These are phyloP conservation scores for Setaria viridis DNA, from an alignment of 202 grass and related monocot genomes.

Conservation along the genomic window DNA sequence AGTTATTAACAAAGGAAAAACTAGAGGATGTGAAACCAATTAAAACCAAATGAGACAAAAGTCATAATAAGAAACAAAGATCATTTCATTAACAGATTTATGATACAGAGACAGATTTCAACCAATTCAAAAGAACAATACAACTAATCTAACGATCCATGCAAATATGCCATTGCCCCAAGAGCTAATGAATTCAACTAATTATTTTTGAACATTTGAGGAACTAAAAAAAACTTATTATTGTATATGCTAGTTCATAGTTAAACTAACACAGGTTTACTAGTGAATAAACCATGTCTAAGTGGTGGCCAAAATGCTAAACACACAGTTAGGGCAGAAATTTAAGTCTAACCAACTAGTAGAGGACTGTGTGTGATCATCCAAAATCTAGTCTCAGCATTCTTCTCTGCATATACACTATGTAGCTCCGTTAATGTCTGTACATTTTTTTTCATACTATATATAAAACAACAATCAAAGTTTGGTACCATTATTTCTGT, in stretches of 20 bases:
- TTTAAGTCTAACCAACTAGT: neutral
- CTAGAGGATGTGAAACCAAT: neutral
- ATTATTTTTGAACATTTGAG: neutral
- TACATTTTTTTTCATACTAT: neutral
- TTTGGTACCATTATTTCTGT: constrained; percentile 4
- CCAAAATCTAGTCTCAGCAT: neutral
- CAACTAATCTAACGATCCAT: neutral
- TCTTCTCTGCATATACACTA: neutral
- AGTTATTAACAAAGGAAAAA: constrained; percentile 20
- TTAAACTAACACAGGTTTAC: neutral
- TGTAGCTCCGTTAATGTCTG: neutral
- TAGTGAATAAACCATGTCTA: neutral
- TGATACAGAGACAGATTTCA: neutral
- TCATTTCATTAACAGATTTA: constrained; percentile 11
- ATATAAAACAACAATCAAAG: neutral
- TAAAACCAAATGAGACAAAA: neutral
- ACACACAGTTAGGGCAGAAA: neutral
- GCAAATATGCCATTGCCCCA: neutral
- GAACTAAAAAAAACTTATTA: neutral
- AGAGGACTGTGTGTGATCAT: neutral
- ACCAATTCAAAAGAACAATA: neutral
- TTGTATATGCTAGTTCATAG: constrained; percentile 15
- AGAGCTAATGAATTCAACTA: neutral
- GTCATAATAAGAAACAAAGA: constrained; percentile 17
- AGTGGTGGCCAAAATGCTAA: neutral